phyloP scores from a whole-genome alignment of 441 rosid species.

The Mallotus japonicus region DNA sequence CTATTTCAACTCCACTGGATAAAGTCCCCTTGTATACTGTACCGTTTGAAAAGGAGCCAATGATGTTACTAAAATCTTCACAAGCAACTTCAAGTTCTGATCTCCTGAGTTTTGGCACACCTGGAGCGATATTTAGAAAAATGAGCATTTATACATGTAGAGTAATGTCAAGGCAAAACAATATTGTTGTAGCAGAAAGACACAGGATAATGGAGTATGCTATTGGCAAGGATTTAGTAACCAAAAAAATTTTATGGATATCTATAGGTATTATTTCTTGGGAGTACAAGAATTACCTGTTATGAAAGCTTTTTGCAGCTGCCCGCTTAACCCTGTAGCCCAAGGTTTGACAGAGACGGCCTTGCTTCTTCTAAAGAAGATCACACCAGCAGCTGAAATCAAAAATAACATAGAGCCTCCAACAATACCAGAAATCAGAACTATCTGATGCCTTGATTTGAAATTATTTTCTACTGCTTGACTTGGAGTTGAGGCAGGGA shows the following conservation, averaged over 20 bases:
- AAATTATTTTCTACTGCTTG: constrained; percentile 18
- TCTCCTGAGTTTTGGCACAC: constrained; percentile 78
- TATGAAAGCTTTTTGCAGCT: constrained; percentile 78
- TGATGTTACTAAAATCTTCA: constrained; percentile 95
- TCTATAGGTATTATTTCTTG: neutral
- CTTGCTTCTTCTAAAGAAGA: constrained; percentile 45
- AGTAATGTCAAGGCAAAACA: neutral
- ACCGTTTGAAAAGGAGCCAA: constrained; percentile 68
- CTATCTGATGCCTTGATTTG: constrained; percentile 32
- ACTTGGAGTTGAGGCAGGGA: constrained; percentile 39
- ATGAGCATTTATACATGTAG: neutral
- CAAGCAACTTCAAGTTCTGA: constrained; percentile 90
- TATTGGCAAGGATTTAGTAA: neutral
- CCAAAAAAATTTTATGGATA: neutral
- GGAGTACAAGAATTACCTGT: constrained; percentile 49
- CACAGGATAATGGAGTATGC: neutral
- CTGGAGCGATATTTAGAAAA: constrained; percentile 37
- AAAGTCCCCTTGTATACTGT: constrained; percentile 84
- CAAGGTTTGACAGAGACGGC: constrained; percentile 76
- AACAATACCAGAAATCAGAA: constrained; percentile 31
- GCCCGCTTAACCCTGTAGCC: constrained; percentile 83
- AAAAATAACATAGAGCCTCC: constrained; percentile 50
- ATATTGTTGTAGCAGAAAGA: neutral
- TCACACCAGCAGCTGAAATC: constrained; percentile 32
- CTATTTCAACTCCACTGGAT: constrained; percentile 89